Conservation (phyloP, 345 rosid genomes). For the Brassica incana region DNA sequence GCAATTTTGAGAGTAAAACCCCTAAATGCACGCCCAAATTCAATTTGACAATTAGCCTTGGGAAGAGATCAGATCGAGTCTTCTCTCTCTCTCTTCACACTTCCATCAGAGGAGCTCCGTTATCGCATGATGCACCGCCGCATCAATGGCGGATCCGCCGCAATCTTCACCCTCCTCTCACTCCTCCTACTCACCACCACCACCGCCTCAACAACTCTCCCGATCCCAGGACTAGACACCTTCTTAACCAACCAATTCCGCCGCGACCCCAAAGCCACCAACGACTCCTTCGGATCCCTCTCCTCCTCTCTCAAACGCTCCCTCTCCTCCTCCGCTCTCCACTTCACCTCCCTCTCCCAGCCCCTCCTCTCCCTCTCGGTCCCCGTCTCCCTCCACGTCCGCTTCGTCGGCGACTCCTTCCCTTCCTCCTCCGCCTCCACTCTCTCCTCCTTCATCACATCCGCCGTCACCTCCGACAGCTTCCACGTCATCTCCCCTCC, state of each 20-base stretch:
- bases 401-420: conserved; percentile 62
- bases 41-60: background rate
- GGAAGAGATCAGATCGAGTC: conserved; percentile 10
- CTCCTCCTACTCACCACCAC: conserved; percentile 30
- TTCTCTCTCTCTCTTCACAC: background rate
- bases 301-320: conserved; percentile 57
- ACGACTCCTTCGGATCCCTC: conserved; percentile 64
- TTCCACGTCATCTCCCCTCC: conserved; percentile 52
- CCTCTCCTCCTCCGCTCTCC: conserved; percentile 49
- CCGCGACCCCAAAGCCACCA: conserved; percentile 61
- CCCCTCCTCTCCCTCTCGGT: conserved; percentile 55
- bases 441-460: conserved; percentile 49
- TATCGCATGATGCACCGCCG: conserved; percentile 35
- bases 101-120: conserved; percentile 7
- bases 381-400: conserved; percentile 58
- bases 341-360: conserved; percentile 41
- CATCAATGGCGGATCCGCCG: conserved; percentile 36
- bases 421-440: conserved; percentile 52
- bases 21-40: conserved; percentile 10
- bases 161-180: conserved; percentile 22
- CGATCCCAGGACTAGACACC: conserved; percentile 58
- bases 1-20: background rate
- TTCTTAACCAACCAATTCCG: conserved; percentile 58
- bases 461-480: conserved; percentile 39
- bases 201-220: conserved; percentile 42